Evolutionary conservation across 495 filamentous ascomycete species (phyloP), one percentile per base, ranked within the genome.

Genomic region (Pyrenula aspistea): DNA sequence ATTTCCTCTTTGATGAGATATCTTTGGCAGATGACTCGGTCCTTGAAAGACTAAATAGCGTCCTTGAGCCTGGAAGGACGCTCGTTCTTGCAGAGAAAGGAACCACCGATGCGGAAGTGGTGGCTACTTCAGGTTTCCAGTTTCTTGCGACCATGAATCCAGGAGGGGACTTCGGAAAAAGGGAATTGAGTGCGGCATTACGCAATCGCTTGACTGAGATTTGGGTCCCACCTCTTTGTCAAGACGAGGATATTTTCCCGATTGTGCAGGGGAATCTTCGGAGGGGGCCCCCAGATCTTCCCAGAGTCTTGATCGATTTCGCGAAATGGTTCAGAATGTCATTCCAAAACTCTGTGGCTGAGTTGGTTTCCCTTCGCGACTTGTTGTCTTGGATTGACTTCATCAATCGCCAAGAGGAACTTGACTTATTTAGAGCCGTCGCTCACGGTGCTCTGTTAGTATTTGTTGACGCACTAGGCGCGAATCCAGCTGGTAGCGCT

Each of bases 111-210:
- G 86, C 89, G 4, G 82, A 88, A 61, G 75, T 99, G 47, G 75
- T 78, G 42, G 94, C 86, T 21, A 68, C 77, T n/a, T 76, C 84
- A 24, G 90, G 87, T 1, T 99, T 96, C 70, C 92, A 97, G 65
- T 95, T 97, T 64, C 74, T 97, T 51, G 92, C 94, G 15, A 99
- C 94, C 1, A 99, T 99, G 94, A 99, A 99, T 60, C 94, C 94
- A 10, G 94, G 93, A 42, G 94, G 94, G 55, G 94, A 99, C 63
- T 97, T 96, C 67, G 94, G 94, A 56, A 99, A 99, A 66, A 86
- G 87, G 61, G 94, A 99, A 67, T 83, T 99, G 51, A 97, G 94
- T 2, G 91, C 92, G 2, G 94, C 94, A 22, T 75, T 99, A 55
- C 81, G 94, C 22, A 97, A 99, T 66, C 86, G 94, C 48, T 96